Base-by-base conservation (phyloP, 805 yeast species). In the Spathaspora hagerdaliae region DNA sequence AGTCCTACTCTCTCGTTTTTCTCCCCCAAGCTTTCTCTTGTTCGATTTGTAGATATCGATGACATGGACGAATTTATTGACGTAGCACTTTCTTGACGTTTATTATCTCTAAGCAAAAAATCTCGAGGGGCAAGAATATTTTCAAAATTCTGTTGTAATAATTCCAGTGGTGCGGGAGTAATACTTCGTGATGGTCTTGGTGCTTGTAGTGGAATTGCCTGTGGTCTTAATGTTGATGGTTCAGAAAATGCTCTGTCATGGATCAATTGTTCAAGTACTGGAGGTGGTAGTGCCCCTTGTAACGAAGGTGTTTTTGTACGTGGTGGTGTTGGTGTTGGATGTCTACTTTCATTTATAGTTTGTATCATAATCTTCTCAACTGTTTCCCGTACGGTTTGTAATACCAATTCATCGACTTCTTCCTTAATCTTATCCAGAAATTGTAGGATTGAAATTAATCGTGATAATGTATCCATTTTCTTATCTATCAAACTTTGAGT, bases 401-500 rank as follows among this genome's bases (percentile, higher is more conserved):
- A 63, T 2, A 90, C 90, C 56, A 82, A 67, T 15, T 65, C 74
- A 57, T 89, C 94, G 3, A 89, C 86, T 61, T 91, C 96, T 43
- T 75, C 78, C 43, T 87, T 85, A 41, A 90, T 81, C 54, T 81
- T 83, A 51, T 85, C 85, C 15, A 87, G 82, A 60, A 85, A 89
- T 45, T 84, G 80, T 48, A 87, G 70, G 2, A 88, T 79, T 49
- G 90, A 85, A 11, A 87, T 83, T 44, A 87, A 71, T 56, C 97
- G 71, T 13, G 80, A 69, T 14, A 89, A 74, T 0, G 87, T 75
- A 43, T 84, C 88, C 2, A 87, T 74, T 61, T 91, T 91, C 13
- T 77, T 79, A 41, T 72, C 72, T 0, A 83, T 81, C 24, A 85
- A 55, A 0, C 58, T 59, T 49, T 81, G 78, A 0, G 96, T 86